These are phyloP conservation scores for Urochloa ruziziensis DNA, from an alignment of 176 grass and related monocot species.

Conservation along the genomic window DNA sequence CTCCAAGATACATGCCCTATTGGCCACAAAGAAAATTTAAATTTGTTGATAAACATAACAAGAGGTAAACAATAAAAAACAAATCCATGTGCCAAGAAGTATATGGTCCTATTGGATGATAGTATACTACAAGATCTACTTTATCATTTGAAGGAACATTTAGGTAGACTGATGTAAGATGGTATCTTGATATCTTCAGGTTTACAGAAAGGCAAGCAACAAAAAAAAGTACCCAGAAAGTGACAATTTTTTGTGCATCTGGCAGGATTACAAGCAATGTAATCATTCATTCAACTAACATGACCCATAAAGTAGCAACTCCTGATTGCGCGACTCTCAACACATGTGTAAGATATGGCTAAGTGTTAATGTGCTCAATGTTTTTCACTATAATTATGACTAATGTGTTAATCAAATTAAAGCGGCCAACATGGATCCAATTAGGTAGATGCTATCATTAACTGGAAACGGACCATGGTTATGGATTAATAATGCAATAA, in stretches of 20 bases:
- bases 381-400: slow-evolving; percentile 3
- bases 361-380: slow-evolving; percentile 2
- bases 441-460: not conserved
- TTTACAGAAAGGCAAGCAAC: not conserved
- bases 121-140: not conserved
- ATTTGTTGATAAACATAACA: not conserved
- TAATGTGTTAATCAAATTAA: slow-evolving; percentile 3
- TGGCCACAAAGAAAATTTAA: too few species aligned
- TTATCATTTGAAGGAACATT: not conserved
- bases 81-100: not conserved
- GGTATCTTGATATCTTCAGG: not conserved
- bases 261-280: not conserved
- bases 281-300: not conserved
- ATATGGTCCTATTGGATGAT: not conserved
- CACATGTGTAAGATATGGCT: not conserved
- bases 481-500: not conserved
- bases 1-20: not conserved
- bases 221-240: not conserved
- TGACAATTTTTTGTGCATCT: not conserved
- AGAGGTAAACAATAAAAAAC: not conserved
- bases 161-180: not conserved
- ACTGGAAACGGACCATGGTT: not conserved
- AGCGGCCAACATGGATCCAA: not conserved
- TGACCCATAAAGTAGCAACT: not conserved
- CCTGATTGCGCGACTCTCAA: not conserved